Evolutionary conservation across 106 monocot genomes (phyloP).

Genomic region (Apostasia ramifera): DNA sequence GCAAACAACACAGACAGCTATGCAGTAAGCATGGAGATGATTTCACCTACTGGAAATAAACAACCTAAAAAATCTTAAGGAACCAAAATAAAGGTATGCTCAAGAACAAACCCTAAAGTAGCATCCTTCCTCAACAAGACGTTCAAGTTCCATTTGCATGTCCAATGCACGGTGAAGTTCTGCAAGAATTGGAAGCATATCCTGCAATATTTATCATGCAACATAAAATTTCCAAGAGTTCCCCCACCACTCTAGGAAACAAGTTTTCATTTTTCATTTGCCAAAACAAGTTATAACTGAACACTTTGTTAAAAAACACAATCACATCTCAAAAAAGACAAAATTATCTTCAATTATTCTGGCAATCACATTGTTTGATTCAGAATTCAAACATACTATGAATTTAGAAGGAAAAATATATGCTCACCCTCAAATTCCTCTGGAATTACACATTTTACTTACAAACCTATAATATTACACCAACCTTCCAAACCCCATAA

Average conservation of each 20-base stretch:
- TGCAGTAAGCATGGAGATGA: neutral
- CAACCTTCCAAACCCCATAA: too few relatives aligned
- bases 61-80: neutral
- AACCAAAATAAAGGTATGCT: neutral
- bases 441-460: too few relatives aligned
- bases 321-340: too few relatives aligned
- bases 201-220: slow-evolving; percentile 39
- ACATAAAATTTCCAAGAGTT: neutral
- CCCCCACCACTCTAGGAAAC: neutral
- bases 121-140: slow-evolving; percentile 73
- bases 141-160: slow-evolving; percentile 83
- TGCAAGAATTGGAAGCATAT: slow-evolving; percentile 82
- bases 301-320: too few relatives aligned
- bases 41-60: neutral
- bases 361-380: neutral
- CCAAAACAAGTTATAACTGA: too few relatives aligned
- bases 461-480: too few relatives aligned
- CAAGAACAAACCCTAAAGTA: slow-evolving; percentile 53
- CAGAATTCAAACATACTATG: neutral
- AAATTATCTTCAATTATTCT: too few relatives aligned
- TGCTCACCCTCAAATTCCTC: too few relatives aligned
- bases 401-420: too few relatives aligned
- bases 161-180: slow-evolving; percentile 84
- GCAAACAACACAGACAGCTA: slow-evolving; percentile 2
- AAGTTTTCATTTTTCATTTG: too few relatives aligned